A percentile compares a stretch with the other conserved stretches of the same genome.
Evolutionary conservation across 2,329 filamentous ascomycete species (phyloP).

Genomic region (Xylariaceae sp.): DNA sequence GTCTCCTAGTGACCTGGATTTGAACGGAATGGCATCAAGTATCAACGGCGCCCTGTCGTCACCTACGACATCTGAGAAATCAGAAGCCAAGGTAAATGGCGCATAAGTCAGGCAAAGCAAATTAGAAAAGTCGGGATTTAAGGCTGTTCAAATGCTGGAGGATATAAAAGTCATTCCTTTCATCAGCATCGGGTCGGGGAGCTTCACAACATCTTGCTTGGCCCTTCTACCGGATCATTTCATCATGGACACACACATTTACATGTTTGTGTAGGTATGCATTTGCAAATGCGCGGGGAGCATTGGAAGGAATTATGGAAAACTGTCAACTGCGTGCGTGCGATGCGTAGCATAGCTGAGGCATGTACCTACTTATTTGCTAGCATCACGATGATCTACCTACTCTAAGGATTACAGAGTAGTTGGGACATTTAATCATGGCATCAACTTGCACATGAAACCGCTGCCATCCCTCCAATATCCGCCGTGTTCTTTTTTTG

Average conservation of each 20-base stretch:
- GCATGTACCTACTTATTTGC: not conserved
- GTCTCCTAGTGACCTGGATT: slow-evolving; percentile 38
- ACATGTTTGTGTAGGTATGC: not conserved
- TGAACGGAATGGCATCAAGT: slow-evolving; percentile 27
- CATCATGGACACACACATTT: not conserved
- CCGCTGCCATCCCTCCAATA: not conserved
- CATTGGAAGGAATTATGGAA: not conserved
- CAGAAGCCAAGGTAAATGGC: slow-evolving; percentile 39
- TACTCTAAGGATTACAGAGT: not conserved
- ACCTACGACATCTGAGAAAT: slow-evolving; percentile 31
- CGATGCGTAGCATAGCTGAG: not conserved
- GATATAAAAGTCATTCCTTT: slow-evolving; percentile 11
- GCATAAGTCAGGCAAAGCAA: slow-evolving; percentile 19
- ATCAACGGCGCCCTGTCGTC: slow-evolving; percentile 25
- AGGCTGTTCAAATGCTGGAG: not conserved
- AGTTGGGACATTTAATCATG: no score
- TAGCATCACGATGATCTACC: not conserved
- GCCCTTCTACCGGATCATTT: not conserved
- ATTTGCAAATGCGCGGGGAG: not conserved
- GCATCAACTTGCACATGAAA: not conserved
- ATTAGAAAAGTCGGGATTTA: not conserved
- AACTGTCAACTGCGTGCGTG: not conserved
- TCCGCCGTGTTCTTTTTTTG: no score
- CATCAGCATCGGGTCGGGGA: not conserved
- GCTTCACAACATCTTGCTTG: not conserved